These are phyloP conservation scores for Trichoderma asperellum DNA, from an alignment of 2,329 filamentous ascomycete species.

Conservation along the genomic window DNA sequence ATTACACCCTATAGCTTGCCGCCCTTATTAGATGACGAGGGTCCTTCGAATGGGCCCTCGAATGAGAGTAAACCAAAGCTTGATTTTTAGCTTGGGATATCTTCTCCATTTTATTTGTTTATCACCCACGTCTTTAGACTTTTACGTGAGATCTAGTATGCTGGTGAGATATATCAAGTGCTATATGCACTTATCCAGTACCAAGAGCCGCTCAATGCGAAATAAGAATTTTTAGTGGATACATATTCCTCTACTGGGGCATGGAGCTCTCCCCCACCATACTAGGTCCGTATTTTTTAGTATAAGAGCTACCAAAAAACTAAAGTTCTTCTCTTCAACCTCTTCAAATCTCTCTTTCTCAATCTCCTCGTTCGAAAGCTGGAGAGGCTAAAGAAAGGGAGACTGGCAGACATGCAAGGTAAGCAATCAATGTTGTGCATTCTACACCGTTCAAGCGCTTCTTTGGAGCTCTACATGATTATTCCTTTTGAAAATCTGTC, in stretches of 20 bases:
- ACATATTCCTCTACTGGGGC: slow-evolving; percentile 31
- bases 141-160: not conserved
- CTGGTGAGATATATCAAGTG: not conserved
- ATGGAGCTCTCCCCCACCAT: slow-evolving; percentile 19
- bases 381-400: slow-evolving; percentile 1
- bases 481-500: slow-evolving; percentile 60
- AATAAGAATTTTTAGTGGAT: not conserved
- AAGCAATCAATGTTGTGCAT: slow-evolving; percentile 25
- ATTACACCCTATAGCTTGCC: slow-evolving; percentile 90
- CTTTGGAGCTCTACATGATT: slow-evolving; percentile 49
- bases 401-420: slow-evolving; percentile 23
- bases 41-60: slow-evolving; percentile 46
- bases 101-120: not conserved
- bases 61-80: slow-evolving; percentile 66
- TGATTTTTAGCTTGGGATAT: slow-evolving; percentile 67
- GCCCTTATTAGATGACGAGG: slow-evolving; percentile 74
- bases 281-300: slow-evolving; percentile 33
- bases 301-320: slow-evolving; percentile 30
- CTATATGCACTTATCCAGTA: not conserved
- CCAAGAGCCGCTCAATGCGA: not conserved
- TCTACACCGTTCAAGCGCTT: not conserved
- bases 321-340: slow-evolving; percentile 24
- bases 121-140: not conserved
- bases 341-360: slow-evolving; percentile 28
- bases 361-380: not conserved